A percentile compares a stretch with the other conserved stretches of the same genome.
Evolutionary conservation across 1,284 basidiomycete species (phyloP).

Genomic region (Psilocybe mexicana): DNA sequence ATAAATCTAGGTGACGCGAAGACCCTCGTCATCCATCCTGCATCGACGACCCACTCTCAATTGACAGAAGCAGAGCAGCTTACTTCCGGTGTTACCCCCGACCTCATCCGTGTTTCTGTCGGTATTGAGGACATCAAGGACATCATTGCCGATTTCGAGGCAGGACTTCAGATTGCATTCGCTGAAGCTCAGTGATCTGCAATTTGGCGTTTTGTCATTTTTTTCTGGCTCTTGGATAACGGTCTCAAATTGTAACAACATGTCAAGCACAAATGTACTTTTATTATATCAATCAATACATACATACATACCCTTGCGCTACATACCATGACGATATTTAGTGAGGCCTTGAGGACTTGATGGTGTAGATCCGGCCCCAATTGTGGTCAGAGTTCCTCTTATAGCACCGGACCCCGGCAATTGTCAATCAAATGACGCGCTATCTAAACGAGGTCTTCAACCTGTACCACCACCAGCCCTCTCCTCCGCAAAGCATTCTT

Average conservation of each 20-base stretch:
- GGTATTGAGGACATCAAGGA: constrained; percentile 88
- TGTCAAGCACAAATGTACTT: neutral
- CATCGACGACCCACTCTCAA: constrained; percentile 84
- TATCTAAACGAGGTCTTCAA: constrained; percentile 18
- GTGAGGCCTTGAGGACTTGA: too few relatives aligned
- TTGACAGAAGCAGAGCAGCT: constrained; percentile 69
- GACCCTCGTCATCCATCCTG: constrained; percentile 83
- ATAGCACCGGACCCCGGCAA: neutral
- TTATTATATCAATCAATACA: neutral
- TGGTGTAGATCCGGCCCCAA: neutral
- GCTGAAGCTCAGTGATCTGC: constrained; percentile 4
- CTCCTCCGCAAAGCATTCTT: neutral
- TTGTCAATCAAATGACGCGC: constrained; percentile 20
- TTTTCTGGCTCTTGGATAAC: neutral
- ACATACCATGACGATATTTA: too few relatives aligned
- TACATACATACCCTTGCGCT: too few relatives aligned
- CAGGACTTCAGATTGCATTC: constrained; percentile 45
- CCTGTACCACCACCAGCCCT: neutral
- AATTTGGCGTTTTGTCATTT: neutral
- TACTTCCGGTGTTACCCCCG: constrained; percentile 75
- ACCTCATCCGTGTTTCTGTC: constrained; percentile 66
- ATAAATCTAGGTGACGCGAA: constrained; percentile 58
- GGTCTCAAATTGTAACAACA: neutral
- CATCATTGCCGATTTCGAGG: constrained; percentile 85
- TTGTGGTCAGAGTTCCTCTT: neutral